phyloP scores from a whole-genome alignment of 257 asterid genomes.

The Solanum pimpinellifolium region DNA sequence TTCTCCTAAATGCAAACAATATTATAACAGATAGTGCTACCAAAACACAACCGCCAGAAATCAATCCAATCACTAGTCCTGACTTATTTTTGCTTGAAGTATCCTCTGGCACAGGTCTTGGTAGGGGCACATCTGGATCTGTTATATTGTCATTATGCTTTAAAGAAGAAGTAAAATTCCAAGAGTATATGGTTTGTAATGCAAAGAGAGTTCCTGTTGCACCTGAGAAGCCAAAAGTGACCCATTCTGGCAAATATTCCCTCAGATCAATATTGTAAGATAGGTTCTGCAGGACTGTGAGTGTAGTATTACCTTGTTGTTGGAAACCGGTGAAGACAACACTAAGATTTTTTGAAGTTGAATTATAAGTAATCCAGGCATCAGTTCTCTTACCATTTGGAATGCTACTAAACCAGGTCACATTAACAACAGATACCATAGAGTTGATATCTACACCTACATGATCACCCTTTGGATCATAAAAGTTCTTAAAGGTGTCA shows the following conservation, averaged over 20 bases:
- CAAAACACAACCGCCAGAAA: not conserved
- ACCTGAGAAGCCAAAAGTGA: too few relatives aligned
- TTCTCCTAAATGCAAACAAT: not conserved
- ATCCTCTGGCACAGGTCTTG: not conserved
- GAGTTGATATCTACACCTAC: too few relatives aligned
- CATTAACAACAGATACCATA: too few relatives aligned
- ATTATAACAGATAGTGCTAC: not conserved
- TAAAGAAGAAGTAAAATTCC: conserved; percentile 27
- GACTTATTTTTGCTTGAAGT: not conserved
- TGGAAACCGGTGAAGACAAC: not conserved
- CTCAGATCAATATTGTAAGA: too few relatives aligned
- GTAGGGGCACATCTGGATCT: not conserved
- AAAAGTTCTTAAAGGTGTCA: too few relatives aligned
- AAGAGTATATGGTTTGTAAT: conserved; percentile 12
- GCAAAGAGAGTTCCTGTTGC: conserved; percentile 12
- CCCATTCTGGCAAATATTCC: too few relatives aligned
- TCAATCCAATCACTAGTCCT: not conserved
- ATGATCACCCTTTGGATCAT: too few relatives aligned
- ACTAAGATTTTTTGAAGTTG: too few relatives aligned
- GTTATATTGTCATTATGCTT: not conserved
- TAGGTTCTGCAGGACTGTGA: not conserved
- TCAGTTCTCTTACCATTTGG: too few relatives aligned
- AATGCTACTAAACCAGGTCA: too few relatives aligned
- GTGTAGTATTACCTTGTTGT: not conserved
- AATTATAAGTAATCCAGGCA: too few relatives aligned